phyloP scores from a whole-genome alignment of 2,329 filamentous ascomycete genomes.

The Chaetomiaceae sp. region DNA sequence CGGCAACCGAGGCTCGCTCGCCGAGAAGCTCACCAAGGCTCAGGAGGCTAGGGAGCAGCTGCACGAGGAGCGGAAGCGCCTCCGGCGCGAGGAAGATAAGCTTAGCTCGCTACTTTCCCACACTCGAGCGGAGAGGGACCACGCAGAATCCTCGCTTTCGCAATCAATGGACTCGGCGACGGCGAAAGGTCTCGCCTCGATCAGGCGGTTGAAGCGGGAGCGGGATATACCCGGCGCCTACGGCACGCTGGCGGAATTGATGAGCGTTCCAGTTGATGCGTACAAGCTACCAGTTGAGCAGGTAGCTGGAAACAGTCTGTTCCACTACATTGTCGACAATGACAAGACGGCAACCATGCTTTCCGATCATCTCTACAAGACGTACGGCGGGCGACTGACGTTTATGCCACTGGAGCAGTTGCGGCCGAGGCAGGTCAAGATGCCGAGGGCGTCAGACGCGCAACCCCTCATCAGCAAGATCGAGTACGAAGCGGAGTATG shows the following conservation, averaged over 20 bases:
- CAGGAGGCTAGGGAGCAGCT: constrained; percentile 73
- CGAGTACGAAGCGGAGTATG: constrained; percentile 67
- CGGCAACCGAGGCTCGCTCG: constrained; percentile 64
- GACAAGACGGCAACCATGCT: constrained; percentile 80
- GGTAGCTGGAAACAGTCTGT: constrained; percentile 84
- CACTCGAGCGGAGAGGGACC: constrained; percentile 68
- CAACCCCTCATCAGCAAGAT: constrained; percentile 83
- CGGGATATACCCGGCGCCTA: constrained; percentile 79
- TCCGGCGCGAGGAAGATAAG: constrained; percentile 86
- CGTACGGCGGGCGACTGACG: constrained; percentile 79
- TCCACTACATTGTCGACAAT: constrained; percentile 93
- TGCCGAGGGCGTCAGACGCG: constrained; percentile 81
- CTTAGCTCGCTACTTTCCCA: constrained; percentile 71
- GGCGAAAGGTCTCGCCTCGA: constrained; percentile 76
- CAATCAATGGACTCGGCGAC: constrained; percentile 88
- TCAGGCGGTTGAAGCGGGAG: constrained; percentile 75
- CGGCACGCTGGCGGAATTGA: constrained; percentile 87
- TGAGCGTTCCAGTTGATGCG: constrained; percentile 68
- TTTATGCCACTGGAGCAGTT: constrained; percentile 90
- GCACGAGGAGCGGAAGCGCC: constrained; percentile 77
- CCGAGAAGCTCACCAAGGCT: constrained; percentile 67
- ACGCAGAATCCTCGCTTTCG: constrained; percentile 69
- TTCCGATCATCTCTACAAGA: constrained; percentile 70
- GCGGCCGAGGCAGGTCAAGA: constrained; percentile 61
- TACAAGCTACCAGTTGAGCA: constrained; percentile 90